phyloP scores from a whole-genome alignment of 352 stramenopile genomes.

The Paralagenidium karlingii region DNA sequence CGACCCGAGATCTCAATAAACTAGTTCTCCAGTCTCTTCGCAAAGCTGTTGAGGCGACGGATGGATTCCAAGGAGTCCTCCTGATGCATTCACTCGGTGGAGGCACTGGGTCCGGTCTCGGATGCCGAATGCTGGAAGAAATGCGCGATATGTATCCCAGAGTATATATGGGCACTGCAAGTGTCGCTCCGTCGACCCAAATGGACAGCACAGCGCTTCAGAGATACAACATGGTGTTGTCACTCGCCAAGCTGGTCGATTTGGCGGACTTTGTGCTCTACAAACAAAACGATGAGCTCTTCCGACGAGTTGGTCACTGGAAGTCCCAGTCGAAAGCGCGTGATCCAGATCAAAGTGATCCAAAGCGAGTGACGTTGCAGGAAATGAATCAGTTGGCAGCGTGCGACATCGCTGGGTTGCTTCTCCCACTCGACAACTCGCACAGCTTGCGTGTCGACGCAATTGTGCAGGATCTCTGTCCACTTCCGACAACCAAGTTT shows the following conservation, averaged over 20 bases:
- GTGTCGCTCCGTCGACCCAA: constrained; percentile 46
- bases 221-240: constrained; percentile 79
- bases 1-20: constrained; percentile 38
- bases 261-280: constrained; percentile 69
- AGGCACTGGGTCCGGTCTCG: constrained; percentile 68
- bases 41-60: constrained; percentile 50
- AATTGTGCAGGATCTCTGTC: constrained; percentile 45
- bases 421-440: constrained; percentile 23
- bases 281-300: constrained; percentile 78
- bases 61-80: constrained; percentile 58
- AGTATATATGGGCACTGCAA: constrained; percentile 44
- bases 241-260: constrained; percentile 49
- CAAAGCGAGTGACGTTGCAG: constrained; percentile 22
- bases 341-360: background rate
- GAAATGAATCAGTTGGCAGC: constrained; percentile 51
- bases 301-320: constrained; percentile 43
- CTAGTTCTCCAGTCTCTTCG: constrained; percentile 62
- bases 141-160: constrained; percentile 70
- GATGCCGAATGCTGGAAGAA: constrained; percentile 70
- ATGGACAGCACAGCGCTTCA: constrained; percentile 67
- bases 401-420: constrained; percentile 38
- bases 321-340: constrained; percentile 8
- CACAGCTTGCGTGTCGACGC: constrained; percentile 35
- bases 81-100: constrained; percentile 74
- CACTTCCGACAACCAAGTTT: constrained; percentile 42